Conservation (phyloP, 306 rosid genomes). For the Corylus heterophylla region DNA sequence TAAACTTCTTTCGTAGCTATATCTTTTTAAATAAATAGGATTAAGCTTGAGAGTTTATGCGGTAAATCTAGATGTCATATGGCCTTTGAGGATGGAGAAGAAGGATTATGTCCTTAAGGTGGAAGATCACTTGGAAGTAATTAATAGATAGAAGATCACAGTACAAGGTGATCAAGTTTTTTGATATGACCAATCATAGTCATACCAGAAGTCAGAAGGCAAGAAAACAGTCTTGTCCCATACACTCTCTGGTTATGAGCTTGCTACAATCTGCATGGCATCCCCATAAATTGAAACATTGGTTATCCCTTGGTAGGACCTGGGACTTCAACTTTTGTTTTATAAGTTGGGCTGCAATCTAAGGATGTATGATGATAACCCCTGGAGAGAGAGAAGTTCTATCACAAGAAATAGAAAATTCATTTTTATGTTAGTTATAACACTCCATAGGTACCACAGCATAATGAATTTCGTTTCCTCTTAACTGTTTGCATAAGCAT, state of each 20-base stretch:
- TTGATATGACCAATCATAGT: neutral
- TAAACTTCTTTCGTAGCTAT: neutral
- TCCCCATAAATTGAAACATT: neutral
- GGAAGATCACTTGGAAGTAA: neutral
- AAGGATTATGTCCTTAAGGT: neutral
- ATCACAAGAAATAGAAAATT: neutral
- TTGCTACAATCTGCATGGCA: neutral
- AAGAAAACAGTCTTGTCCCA: neutral
- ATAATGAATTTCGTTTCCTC: neutral
- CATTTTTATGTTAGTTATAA: neutral
- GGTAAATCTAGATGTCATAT: neutral
- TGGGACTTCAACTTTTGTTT: neutral
- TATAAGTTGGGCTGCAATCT: neutral
- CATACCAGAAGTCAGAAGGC: neutral
- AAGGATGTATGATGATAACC: neutral
- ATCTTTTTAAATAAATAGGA: neutral
- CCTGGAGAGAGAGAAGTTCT: neutral
- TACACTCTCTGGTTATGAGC: neutral
- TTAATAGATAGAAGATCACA: neutral
- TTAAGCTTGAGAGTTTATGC: neutral
- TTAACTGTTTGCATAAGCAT: conserved; percentile 2
- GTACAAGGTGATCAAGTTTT: neutral
- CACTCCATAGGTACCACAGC: neutral
- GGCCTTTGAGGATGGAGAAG: neutral
- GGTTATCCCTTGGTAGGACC: neutral